Evolutionary conservation across 192 early-diverging fungal species (phyloP), one percentile per base, ranked within the genome.

Genomic region (Diversispora epigaea): DNA sequence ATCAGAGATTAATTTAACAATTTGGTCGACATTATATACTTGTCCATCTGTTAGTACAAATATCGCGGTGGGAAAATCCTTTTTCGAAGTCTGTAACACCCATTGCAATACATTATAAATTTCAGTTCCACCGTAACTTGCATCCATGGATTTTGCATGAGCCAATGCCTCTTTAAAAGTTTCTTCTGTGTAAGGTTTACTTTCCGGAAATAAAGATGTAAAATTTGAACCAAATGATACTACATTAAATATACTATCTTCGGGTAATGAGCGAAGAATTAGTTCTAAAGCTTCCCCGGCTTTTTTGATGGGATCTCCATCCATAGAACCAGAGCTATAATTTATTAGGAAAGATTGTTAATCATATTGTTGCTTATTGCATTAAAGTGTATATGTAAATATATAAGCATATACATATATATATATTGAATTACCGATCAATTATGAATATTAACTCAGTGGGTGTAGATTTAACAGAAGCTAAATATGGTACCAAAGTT

Each of bases 311-410:
- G 65, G 75, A 21, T 45, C 61, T 9, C 85, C 84, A 4, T 22
- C 3, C 86, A 87, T 87, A 11, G 87, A 89, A 9, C 86, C 86
- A 6, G 86, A 88, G 46, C 86, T 68, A 57, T 71, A 45, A 14
- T 19, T 19, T 56, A n/a, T 55, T 25, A 32, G 12, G 12, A 22
- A 60, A 14, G 11, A 56, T 60, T 25, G 21, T 11, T 15, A 44
- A 19, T n/a, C 7, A 43, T 44, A 12, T 4, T 10, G 12, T 12
- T 62, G 12, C 12, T 39, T 15, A 39, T 40, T 41, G 25, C 7
- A 14, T 63, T 15, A 17, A 7, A 19, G 8, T 32, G 17, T 39
- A 63, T 40, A 43, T 40, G 8, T 6, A 6, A 43, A 10, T 40
- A 22, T 7, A 14, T 40, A 11, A 39, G 19, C 7, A 61, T 61